Base-by-base conservation (phyloP, 805 yeast species). In the Candida palmyrensis region DNA sequence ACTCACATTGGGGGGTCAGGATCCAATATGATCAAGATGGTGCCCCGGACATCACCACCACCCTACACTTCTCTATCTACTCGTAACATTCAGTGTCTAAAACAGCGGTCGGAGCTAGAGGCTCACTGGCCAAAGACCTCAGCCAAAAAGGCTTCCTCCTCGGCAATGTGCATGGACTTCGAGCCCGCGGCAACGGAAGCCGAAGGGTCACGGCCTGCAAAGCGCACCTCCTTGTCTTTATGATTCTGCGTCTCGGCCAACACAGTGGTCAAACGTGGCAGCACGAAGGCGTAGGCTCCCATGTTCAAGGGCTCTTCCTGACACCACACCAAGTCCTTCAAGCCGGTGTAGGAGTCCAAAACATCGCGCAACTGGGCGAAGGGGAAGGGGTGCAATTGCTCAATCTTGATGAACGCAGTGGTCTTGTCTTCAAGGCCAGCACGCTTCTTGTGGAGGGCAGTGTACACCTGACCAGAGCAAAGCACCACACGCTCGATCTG, bases 281-380 rank as follows among this genome's bases (percentile, higher is more conserved):
- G 68, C 36, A 73, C 90, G 54, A 55, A 87, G 16, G 82, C 55
- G 83, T 82, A 88, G 29, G 85, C 69, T 64, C 98, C 98, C 80
- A 90, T 90, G 72, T 92, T 92, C 67, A 92, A 73, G 51, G 97
- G 97, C 74, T 92, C 99, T 69, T 92, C 99, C 72, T 92, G 98
- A 66, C 94, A 83, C 90, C 89, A 92, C 30, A 89, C 94, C 47
- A 92, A 68, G 59, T 92, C 98, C 60, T 83, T 80, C 42, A 82
- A 58, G 59, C 78, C 79, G 53, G 94, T 87, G 72, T 82, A 92
- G 30, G 78, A 59, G 65, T 83, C 71, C 50, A 92, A 67, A 18
- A 86, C 68, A 48, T 90, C 97, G 57, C 86, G 82, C 51, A 92
- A 66, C 70, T 86, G 96, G 36, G 92, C 89, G 67, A 71, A 92